These are phyloP conservation scores for Suillus americanus DNA, from an alignment of 768 basidiomycete species.

Conservation along the genomic window DNA sequence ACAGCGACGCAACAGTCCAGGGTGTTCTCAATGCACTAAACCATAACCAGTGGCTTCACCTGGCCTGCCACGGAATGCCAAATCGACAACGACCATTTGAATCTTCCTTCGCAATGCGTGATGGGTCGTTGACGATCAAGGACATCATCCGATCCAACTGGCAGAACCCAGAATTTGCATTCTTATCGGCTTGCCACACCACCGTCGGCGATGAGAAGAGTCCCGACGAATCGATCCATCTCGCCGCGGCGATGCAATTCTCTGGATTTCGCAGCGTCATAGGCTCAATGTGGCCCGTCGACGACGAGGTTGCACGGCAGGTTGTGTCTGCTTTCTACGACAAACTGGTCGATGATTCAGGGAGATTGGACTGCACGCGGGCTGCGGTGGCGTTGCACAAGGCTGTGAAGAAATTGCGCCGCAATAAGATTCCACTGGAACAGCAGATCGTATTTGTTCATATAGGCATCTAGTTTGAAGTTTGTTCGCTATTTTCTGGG, in stretches of 20 bases:
- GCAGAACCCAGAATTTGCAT: constrained; percentile 15
- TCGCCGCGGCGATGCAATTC: constrained; percentile 23
- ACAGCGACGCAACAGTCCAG: not conserved
- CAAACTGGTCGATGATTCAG: not conserved
- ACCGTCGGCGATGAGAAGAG: constrained; percentile 15
- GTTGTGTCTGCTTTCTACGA: constrained; percentile 1
- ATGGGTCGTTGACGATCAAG: constrained; percentile 11
- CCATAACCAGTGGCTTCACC: constrained; percentile 14
- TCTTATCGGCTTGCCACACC: constrained; percentile 26
- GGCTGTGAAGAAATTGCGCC: not conserved
- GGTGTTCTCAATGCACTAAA: constrained; percentile 6
- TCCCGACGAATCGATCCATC: constrained; percentile 21
- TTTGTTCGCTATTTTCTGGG: not conserved
- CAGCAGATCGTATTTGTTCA: constrained; percentile 6
- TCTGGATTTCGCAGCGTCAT: constrained; percentile 22
- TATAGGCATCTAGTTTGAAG: not conserved
- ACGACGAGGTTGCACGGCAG: constrained; percentile 12
- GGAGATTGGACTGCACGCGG: not conserved
- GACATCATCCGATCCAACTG: constrained; percentile 13
- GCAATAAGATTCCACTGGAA: not conserved
- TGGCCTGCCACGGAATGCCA: constrained; percentile 21
- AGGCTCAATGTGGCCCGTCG: constrained; percentile 24
- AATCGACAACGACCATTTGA: constrained; percentile 11
- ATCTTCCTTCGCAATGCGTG: constrained; percentile 16
- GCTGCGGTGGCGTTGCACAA: not conserved